A percentile compares a stretch with the other conserved stretches of the same genome.
phyloP scores from a whole-genome alignment of 148 eudicot species.

The Amaranthus cruentus region DNA sequence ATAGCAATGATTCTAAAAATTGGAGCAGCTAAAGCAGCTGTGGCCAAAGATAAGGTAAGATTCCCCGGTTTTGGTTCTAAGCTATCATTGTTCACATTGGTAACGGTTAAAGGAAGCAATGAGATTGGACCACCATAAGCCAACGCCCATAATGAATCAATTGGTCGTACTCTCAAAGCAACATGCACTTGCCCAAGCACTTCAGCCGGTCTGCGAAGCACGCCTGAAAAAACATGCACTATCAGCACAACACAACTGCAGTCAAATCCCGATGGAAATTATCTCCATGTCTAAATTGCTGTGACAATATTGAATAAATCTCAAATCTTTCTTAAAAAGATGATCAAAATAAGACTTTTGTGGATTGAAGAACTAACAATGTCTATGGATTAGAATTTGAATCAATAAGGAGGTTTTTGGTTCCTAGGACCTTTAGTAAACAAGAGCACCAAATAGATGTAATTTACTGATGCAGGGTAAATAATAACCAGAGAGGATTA shows the following conservation, averaged over 20 bases:
- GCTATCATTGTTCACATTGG: conserved; percentile 61
- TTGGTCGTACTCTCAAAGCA: conserved; percentile 85
- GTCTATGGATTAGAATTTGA: not conserved
- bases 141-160: conserved; percentile 94
- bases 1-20: conserved; percentile 83
- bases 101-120: conserved; percentile 80
- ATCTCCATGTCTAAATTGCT: not conserved
- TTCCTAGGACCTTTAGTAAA: not conserved
- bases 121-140: conserved; percentile 97
- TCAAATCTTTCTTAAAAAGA: not conserved
- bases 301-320: not conserved
- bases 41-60: conserved; percentile 52
- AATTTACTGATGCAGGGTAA: not conserved
- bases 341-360: not conserved
- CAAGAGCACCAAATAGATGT: not conserved
- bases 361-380: not conserved
- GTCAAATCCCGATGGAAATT: not conserved
- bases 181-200: conserved; percentile 98
- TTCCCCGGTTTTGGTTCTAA: conserved; percentile 74
- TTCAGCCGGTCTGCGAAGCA: conserved; percentile 88
- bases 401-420: not conserved
- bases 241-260: not conserved
- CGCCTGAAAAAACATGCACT: conserved; percentile 44
- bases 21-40: conserved; percentile 87
- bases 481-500: not conserved